A percentile compares a stretch with the other conserved stretches of the same genome.
These are phyloP conservation scores for Xylaria sp. DNA, from an alignment of 2,329 filamentous ascomycete species.

Conservation along the genomic window DNA sequence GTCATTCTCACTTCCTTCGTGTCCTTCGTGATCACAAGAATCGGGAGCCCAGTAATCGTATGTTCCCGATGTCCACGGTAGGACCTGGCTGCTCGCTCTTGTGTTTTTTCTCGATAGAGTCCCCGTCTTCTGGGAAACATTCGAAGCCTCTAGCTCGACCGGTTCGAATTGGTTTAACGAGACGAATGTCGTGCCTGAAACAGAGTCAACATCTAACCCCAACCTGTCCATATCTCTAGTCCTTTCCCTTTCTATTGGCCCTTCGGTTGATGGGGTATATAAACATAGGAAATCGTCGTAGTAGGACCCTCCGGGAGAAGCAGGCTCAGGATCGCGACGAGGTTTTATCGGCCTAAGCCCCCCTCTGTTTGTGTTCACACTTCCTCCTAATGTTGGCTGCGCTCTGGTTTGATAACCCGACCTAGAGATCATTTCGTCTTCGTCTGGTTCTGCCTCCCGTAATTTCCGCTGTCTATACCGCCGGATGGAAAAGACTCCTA, in stretches of 20 bases:
- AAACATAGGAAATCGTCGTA: background rate
- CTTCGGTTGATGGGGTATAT: background rate
- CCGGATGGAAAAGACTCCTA: conserved; percentile 10
- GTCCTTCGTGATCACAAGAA: background rate
- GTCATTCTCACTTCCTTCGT: background rate
- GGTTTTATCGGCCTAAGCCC: background rate
- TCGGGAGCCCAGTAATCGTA: conserved; percentile 4
- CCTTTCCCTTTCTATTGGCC: background rate
- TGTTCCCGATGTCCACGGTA: conserved; percentile 14
- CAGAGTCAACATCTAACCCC: background rate
- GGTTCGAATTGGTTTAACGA: background rate
- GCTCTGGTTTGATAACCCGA: background rate
- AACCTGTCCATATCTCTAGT: background rate
- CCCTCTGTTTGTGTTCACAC: background rate
- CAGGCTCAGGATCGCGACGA: background rate
- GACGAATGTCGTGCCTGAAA: conserved; percentile 3
- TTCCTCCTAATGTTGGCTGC: background rate
- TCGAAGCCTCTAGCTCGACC: conserved; percentile 7
- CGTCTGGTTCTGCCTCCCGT: background rate
- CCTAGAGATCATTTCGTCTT: background rate
- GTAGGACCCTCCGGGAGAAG: conserved; percentile 4
- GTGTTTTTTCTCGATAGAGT: background rate
- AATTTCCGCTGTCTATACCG: conserved; percentile 7
- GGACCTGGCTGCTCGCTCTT: conserved; percentile 16
- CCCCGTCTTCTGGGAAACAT: background rate